Evolutionary conservation across 2,329 filamentous ascomycete genomes (phyloP), one percentile per base, ranked within the genome.

Genomic region (Botrytis cinerea): DNA sequence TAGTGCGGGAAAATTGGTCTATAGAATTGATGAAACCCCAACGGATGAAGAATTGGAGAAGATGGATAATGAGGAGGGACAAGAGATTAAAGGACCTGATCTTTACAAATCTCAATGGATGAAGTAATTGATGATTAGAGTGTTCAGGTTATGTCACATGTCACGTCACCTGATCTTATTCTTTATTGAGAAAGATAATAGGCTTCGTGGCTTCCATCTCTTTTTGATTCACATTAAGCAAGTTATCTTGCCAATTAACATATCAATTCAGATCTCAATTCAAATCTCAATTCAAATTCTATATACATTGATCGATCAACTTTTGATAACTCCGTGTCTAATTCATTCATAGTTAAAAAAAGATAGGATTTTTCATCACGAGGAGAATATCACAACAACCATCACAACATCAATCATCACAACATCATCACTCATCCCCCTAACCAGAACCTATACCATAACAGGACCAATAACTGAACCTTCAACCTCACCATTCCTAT

Each of bases 271-370:
- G 7, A 14, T n/a, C n/a, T n/a, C n/a, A n/a, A n/a, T 28, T 28
- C 28, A 28, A 28, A 28, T n/a, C 4, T 51, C n/a, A n/a, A 10
- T 35, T 35, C 35, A 35, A 35, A 35, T 35, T 4, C 6, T 6
- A 35, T 4, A 35, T 7, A 35, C 35, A 35, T 35, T 35, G 35
- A 12, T 48, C 8, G 46, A 51, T n/a, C 4, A 51, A 51, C 12
- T 45, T 2, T 6, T 1, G 43, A 18, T 14, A 10, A 14, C 1
- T n/a, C 22, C 25, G 12, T 1, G 25, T 12, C 2, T 12, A n/a
- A 5, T n/a, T 51, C 48, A n/a, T 48, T 1, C 25, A n/a, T 54
- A n/a, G 14, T n/a, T 16, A 25, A 14, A 54, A 54, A 4, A 12
- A 54, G 4, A 54, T n/a, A 16, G 6, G n/a, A 6, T 4, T n/a